phyloP scores from a whole-genome alignment of 768 basidiomycete species.

The Mycena venus region DNA sequence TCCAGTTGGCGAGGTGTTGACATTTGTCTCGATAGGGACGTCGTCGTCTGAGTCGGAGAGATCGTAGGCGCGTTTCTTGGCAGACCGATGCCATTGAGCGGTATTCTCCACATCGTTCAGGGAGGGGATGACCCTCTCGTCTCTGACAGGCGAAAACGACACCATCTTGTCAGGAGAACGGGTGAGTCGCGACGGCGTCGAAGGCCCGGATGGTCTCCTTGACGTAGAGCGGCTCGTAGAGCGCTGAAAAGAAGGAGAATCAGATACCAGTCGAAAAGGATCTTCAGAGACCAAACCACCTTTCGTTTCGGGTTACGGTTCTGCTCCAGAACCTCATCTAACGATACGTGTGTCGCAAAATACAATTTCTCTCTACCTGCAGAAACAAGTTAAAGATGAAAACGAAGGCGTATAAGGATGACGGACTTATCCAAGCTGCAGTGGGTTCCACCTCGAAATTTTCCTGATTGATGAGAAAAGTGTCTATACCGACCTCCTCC shows the following conservation, averaged over 20 bases:
- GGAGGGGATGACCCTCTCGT: not conserved
- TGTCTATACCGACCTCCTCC: not conserved
- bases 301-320: constrained; percentile 6
- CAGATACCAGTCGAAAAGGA: not conserved
- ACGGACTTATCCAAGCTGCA: constrained; percentile 8
- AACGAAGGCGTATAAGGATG: not conserved
- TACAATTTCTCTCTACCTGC: not conserved
- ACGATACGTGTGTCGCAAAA: not conserved
- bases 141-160: not conserved
- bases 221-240: not conserved
- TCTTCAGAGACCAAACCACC: not conserved
- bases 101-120: not conserved
- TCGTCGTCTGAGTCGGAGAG: constrained; percentile 6
- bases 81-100: not conserved
- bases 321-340: not conserved
- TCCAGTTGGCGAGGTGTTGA: not conserved
- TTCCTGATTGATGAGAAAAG: not conserved
- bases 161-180: not conserved
- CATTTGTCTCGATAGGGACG: not conserved
- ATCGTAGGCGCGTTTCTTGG: not conserved
- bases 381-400: not conserved
- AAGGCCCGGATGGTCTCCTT: not conserved
- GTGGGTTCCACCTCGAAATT: not conserved
- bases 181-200: not conserved
- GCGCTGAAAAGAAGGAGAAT: not conserved